Percentiles rank a stretch among this genome's conserved stretches.
phyloP scores from a whole-genome alignment of 176 grass and related monocot species.

The Poa annua region DNA sequence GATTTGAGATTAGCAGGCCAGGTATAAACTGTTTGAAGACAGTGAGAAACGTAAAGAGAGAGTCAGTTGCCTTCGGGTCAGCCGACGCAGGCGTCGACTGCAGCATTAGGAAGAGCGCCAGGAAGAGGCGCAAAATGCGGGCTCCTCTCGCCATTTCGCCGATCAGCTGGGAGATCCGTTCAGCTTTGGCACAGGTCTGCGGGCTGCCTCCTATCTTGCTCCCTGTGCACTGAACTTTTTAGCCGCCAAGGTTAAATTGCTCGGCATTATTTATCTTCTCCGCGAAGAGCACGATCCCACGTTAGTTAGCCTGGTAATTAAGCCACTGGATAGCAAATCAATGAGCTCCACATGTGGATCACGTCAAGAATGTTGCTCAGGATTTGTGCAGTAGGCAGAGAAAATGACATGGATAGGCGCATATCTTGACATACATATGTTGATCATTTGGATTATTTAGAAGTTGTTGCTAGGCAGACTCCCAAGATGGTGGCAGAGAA shows the following conservation, averaged over 20 bases:
- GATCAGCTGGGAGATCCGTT: not conserved
- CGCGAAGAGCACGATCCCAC: not conserved
- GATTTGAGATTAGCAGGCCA: not conserved
- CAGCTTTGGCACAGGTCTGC: not conserved
- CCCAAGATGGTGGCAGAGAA: too few species aligned
- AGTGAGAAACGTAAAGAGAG: not conserved
- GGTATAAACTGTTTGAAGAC: not conserved
- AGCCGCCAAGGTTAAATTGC: conserved; percentile 33
- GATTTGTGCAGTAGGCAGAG: too few species aligned
- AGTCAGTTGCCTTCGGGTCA: not conserved
- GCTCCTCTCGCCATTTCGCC: not conserved
- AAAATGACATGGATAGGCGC: too few species aligned
- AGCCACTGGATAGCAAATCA: not conserved
- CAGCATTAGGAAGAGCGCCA: conserved; percentile 24
- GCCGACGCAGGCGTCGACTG: conserved; percentile 33
- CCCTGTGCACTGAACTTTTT: conserved; percentile 1
- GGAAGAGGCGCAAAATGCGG: conserved; percentile 13
- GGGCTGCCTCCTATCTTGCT: not conserved
- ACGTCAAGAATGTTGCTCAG: not conserved
- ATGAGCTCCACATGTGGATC: not conserved
- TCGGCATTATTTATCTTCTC: not conserved
- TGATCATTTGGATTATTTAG: too few species aligned
- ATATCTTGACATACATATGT: too few species aligned
- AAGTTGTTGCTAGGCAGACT: too few species aligned
- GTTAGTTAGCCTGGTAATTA: conserved; percentile 13